phyloP scores from a whole-genome alignment of 1,284 basidiomycete genomes.

The Anthracocystis walkeri region DNA sequence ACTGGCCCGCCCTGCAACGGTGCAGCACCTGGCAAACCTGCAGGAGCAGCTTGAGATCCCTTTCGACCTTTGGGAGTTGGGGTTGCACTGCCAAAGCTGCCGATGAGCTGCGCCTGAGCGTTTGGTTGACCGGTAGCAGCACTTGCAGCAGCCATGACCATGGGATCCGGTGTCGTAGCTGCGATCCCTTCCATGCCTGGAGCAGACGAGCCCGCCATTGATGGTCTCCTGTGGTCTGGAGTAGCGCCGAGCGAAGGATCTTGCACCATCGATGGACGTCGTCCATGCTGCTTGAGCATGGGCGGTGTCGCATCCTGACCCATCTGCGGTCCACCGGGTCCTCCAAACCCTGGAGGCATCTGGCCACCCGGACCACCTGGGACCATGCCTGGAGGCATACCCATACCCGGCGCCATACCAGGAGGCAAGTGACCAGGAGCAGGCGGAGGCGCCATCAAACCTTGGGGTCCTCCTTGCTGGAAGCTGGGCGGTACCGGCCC shows the following conservation, averaged over 20 bases:
- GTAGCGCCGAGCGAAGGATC: slow-evolving; percentile 28
- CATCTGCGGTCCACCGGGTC: slow-evolving; percentile 23
- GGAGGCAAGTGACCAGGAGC: slow-evolving; percentile 46
- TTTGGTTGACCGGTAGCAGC: slow-evolving; percentile 37
- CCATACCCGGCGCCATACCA: slow-evolving; percentile 29
- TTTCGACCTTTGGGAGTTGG: slow-evolving; percentile 25
- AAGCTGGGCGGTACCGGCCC: slow-evolving; percentile 36
- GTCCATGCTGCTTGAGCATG: slow-evolving; percentile 43
- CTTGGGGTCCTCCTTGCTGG: slow-evolving; percentile 33
- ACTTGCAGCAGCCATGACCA: slow-evolving; percentile 44
- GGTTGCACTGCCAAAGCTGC: slow-evolving; percentile 25
- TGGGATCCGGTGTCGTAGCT: slow-evolving; percentile 33
- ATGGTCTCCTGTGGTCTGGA: slow-evolving; percentile 29
- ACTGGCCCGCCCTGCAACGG: slow-evolving; percentile 2
- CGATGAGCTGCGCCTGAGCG: slow-evolving; percentile 44
- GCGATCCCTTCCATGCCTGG: slow-evolving; percentile 25
- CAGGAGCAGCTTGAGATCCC: slow-evolving; percentile 19
- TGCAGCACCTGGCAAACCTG: slow-evolving; percentile 13
- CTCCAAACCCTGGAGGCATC: slow-evolving; percentile 31
- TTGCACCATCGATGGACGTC: slow-evolving; percentile 40
- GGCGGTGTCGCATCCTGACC: slow-evolving; percentile 22
- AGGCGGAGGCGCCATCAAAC: slow-evolving; percentile 50
- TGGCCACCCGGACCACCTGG: slow-evolving; percentile 25
- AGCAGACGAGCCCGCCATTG: slow-evolving; percentile 19
- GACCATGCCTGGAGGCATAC: slow-evolving; percentile 30